Percentiles rank a stretch among this genome's conserved stretches.
Conservation (phyloP, 2,329 filamentous ascomycete genomes). For the Epichloe scottii region DNA sequence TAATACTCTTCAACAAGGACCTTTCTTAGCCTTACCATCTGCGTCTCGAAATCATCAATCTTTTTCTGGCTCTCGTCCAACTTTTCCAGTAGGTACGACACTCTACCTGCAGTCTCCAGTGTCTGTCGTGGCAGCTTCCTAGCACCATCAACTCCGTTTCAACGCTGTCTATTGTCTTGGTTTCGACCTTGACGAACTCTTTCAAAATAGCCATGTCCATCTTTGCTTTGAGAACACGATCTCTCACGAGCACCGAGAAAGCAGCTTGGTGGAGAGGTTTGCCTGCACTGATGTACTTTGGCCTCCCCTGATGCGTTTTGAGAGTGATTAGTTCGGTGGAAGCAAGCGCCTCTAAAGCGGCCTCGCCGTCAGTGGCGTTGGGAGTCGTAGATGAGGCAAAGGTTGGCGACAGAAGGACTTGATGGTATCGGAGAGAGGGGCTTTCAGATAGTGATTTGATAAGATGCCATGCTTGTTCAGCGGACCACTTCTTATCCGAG, state of each 20-base stretch:
- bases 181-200: slow-evolving; percentile 60
- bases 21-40: slow-evolving; percentile 62
- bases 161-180: slow-evolving; percentile 60
- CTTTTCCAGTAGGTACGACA: slow-evolving; percentile 63
- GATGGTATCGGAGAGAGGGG: slow-evolving; percentile 67
- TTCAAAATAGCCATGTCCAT: slow-evolving; percentile 60
- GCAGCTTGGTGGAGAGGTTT: slow-evolving; percentile 80
- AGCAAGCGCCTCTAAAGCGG: slow-evolving; percentile 66
- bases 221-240: slow-evolving; percentile 59
- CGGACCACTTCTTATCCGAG: slow-evolving; percentile 54
- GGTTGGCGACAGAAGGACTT: slow-evolving; percentile 63
- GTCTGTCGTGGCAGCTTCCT: slow-evolving; percentile 60
- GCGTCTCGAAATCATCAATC: slow-evolving; percentile 59
- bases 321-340: slow-evolving; percentile 79
- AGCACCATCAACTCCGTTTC: slow-evolving; percentile 65
- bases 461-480: slow-evolving; percentile 81
- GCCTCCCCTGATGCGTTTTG: slow-evolving; percentile 59
- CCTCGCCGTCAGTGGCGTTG: slow-evolving; percentile 50
- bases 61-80: slow-evolving; percentile 61
- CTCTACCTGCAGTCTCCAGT: slow-evolving; percentile 49
- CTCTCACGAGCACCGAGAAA: slow-evolving; percentile 58
- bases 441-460: slow-evolving; percentile 65
- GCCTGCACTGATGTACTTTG: slow-evolving; percentile 63
- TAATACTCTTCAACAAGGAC: slow-evolving; percentile 35
- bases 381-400: slow-evolving; percentile 48